These are phyloP conservation scores for Phytophthora parvispora DNA, from an alignment of 352 stramenopile species.

Conservation along the genomic window DNA sequence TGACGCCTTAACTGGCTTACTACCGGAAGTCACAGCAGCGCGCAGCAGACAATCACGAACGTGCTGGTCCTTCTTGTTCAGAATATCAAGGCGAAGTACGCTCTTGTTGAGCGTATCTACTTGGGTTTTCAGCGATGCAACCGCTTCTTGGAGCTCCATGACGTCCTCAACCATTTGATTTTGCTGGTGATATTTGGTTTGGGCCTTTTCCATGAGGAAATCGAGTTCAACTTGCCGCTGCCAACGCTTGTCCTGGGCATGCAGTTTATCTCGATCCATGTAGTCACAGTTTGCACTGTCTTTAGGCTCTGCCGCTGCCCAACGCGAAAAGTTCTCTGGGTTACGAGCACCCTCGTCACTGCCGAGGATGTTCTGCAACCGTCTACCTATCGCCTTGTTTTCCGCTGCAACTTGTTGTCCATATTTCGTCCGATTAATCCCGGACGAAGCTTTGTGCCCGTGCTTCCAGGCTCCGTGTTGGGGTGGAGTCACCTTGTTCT, in stretches of 20 bases:
- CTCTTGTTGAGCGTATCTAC: conserved; percentile 49
- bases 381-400: conserved; percentile 67
- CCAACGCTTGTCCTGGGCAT: conserved; percentile 53
- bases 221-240: conserved; percentile 62
- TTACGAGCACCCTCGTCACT: conserved; percentile 25
- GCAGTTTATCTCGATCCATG: conserved; percentile 58
- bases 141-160: conserved; percentile 53
- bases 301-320: conserved; percentile 35
- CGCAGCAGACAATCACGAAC: conserved; percentile 59
- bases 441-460: conserved; percentile 66
- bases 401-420: conserved; percentile 55
- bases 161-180: conserved; percentile 63
- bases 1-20: conserved; percentile 10
- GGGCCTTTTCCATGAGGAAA: conserved; percentile 64
- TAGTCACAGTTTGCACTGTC: conserved; percentile 35
- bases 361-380: conserved; percentile 51
- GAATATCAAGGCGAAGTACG: conserved; percentile 50
- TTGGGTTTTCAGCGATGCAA: conserved; percentile 49
- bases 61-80: conserved; percentile 72
- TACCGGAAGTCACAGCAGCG: conserved; percentile 21
- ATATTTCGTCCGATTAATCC: conserved; percentile 73
- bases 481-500: conserved; percentile 37
- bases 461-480: conserved; percentile 54
- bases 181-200: conserved; percentile 71
- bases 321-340: conserved; percentile 22